phyloP scores from a whole-genome alignment of 2,329 filamentous ascomycete genomes.

The Botrytis squamosa region DNA sequence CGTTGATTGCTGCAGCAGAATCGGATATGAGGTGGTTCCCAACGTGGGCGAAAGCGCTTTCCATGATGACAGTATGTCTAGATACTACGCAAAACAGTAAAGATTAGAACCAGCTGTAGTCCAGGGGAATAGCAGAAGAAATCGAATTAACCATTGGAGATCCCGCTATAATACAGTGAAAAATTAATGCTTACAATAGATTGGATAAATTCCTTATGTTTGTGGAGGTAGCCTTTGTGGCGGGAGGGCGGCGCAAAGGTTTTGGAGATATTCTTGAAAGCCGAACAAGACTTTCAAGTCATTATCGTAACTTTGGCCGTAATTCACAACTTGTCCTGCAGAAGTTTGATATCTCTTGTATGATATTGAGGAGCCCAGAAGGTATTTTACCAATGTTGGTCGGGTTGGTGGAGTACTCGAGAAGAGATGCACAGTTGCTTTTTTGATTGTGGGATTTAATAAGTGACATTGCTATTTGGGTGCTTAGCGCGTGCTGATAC shows the following conservation, averaged over 20 bases:
- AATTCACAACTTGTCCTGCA: conserved; percentile 24
- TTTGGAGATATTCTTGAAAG: conserved; percentile 30
- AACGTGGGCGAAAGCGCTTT: conserved; percentile 84
- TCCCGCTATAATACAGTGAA: background rate
- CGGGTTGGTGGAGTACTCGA: conserved; percentile 9
- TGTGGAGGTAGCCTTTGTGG: conserved; percentile 32
- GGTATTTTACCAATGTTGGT: background rate
- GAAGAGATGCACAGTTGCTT: conserved; percentile 6
- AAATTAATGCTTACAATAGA: background rate
- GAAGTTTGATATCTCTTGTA: conserved; percentile 1
- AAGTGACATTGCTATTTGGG: background rate
- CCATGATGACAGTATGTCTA: conserved; percentile 54
- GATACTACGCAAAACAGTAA: conserved; percentile 21
- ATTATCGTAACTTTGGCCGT: conserved; percentile 29
- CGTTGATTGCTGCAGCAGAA: conserved; percentile 83
- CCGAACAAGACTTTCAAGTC: conserved; percentile 35
- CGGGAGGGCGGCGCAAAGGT: conserved; percentile 32
- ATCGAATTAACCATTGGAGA: background rate
- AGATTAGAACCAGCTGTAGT: conserved; percentile 12
- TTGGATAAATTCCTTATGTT: conserved; percentile 21
- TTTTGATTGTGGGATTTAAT: conserved; percentile 16
- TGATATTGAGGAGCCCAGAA: background rate
- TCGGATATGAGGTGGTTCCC: conserved; percentile 84
- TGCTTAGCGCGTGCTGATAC: conserved; percentile 9
- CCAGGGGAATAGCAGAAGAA: background rate